phyloP scores from a whole-genome alignment of 2,329 filamentous ascomycete genomes.

The Trichophyton verrucosum region DNA sequence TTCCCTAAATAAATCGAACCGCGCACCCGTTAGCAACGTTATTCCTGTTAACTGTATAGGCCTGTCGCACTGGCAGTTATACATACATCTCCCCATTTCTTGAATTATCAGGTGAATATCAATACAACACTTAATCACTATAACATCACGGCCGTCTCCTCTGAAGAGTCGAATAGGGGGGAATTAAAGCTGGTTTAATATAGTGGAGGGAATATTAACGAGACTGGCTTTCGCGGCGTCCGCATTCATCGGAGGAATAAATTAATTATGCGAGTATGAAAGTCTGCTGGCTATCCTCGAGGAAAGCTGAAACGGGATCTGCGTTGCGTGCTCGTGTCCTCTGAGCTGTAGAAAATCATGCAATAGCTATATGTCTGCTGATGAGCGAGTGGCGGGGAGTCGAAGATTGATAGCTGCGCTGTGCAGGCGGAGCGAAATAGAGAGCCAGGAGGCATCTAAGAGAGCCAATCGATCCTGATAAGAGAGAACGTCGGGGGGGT shows the following conservation, averaged over 20 bases:
- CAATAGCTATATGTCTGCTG: not conserved
- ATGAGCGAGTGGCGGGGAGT: not conserved
- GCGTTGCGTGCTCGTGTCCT: not conserved
- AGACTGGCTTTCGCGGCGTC: not conserved
- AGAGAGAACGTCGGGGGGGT: not conserved
- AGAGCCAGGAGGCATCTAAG: not conserved
- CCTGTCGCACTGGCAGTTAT: not conserved
- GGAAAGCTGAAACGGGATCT: not conserved
- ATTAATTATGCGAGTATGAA: not conserved
- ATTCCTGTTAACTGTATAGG: not conserved
- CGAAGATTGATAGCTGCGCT: not conserved
- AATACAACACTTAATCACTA: not conserved
- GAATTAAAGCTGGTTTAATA: not conserved
- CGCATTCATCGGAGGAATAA: not conserved
- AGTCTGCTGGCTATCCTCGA: not conserved
- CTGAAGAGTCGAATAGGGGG: not conserved
- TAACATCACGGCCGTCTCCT: not conserved
- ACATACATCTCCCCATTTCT: slow-evolving; percentile 34
- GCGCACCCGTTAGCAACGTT: slow-evolving; percentile 14
- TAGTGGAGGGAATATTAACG: not conserved
- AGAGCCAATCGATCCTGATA: not conserved
- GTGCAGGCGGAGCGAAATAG: not conserved
- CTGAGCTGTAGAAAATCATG: not conserved
- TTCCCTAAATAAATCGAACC: slow-evolving; percentile 32
- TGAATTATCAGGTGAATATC: not conserved